Conservation (phyloP, 2,329 filamentous ascomycete genomes). For the Fusarium ambrosium region DNA sequence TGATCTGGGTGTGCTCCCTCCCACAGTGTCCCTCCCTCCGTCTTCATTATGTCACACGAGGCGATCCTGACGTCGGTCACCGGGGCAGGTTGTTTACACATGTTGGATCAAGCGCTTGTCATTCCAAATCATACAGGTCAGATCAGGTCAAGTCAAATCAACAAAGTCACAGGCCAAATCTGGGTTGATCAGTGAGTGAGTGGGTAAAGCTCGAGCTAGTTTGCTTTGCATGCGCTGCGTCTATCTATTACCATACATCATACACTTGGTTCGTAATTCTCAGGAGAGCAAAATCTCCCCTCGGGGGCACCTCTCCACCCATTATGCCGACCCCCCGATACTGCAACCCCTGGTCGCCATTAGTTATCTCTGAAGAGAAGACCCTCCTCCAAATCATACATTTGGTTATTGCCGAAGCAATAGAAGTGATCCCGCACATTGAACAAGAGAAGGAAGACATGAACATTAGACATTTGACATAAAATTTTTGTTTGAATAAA, state of each 20-base stretch:
- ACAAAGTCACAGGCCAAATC: neutral
- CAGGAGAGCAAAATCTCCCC: conserved; percentile 2
- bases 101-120: conserved; percentile 13
- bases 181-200: neutral
- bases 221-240: conserved; percentile 24
- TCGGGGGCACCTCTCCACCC: neutral
- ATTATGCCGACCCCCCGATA: conserved; percentile 7
- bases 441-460: conserved; percentile 11
- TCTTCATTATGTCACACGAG: conserved; percentile 20
- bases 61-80: conserved; percentile 36
- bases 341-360: conserved; percentile 20
- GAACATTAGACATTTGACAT: conserved; percentile 31
- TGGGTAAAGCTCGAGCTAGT: conserved; percentile 15
- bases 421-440: conserved; percentile 30
- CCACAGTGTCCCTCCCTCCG: conserved; percentile 8
- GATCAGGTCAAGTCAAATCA: neutral
- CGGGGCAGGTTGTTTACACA: conserved; percentile 10
- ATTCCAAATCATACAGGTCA: conserved; percentile 24
- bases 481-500: conserved; percentile 30
- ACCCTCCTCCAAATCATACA: conserved; percentile 9
- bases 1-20: conserved; percentile 18
- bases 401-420: neutral
- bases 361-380: conserved; percentile 15
- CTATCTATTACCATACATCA: conserved; percentile 34
- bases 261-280: conserved; percentile 35